Percentiles rank a stretch among this genome's conserved stretches.
These are phyloP conservation scores for Xylariaceae sp. DNA, from an alignment of 2,329 filamentous ascomycete species.

Conservation along the genomic window DNA sequence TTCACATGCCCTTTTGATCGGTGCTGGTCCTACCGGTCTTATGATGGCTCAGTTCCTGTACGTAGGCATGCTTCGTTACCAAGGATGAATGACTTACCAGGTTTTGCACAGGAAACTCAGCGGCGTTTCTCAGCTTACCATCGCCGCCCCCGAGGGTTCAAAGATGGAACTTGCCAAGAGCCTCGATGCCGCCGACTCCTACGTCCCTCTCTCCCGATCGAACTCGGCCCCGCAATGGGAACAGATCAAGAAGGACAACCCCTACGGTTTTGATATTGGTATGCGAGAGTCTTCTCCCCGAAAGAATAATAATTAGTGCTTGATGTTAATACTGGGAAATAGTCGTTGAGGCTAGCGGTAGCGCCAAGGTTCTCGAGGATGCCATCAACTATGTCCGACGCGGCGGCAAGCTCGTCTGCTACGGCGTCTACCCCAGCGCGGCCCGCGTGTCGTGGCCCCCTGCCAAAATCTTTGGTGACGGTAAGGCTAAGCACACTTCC, in stretches of 20 bases:
- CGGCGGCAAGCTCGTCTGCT: constrained; percentile 74
- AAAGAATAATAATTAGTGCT: background rate
- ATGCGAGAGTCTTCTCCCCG: constrained; percentile 26
- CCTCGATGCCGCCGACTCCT: constrained; percentile 60
- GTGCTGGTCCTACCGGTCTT: constrained; percentile 71
- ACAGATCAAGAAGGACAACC: constrained; percentile 68
- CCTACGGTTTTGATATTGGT: constrained; percentile 75
- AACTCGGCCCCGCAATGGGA: constrained; percentile 66
- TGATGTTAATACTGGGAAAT: constrained; percentile 30
- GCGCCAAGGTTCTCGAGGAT: constrained; percentile 71
- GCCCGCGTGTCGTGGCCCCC: constrained; percentile 72
- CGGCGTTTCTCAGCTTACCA: constrained; percentile 72
- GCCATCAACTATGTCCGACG: constrained; percentile 75
- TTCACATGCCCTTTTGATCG: constrained; percentile 70
- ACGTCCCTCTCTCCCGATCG: constrained; percentile 60
- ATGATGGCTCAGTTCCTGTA: constrained; percentile 48
- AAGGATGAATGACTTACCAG: background rate
- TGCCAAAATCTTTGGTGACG: constrained; percentile 70
- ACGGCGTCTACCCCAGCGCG: constrained; percentile 70
- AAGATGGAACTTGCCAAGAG: constrained; percentile 74
- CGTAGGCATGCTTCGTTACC: background rate
- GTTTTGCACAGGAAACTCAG: constrained; percentile 52
- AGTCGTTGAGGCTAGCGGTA: constrained; percentile 74
- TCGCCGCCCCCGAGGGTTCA: constrained; percentile 71
- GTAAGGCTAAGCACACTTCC: constrained; percentile 25